Base-by-base conservation (phyloP, 352 stramenopile genomes). In the Thraustotheca clavata region DNA sequence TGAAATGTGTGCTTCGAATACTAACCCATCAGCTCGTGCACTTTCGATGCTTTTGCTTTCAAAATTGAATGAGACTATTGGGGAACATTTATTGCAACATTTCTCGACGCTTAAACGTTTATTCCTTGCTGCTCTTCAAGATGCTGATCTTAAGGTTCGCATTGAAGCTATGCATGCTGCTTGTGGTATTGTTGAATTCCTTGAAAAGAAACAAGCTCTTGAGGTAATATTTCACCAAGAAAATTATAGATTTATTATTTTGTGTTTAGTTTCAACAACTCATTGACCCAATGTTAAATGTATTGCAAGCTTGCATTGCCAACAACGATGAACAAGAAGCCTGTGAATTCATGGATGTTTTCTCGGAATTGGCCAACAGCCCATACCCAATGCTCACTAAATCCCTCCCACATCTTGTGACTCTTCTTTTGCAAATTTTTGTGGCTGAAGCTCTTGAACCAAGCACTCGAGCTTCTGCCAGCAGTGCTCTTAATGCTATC, bases 41-140 rank as follows among this genome's bases (percentile, higher is more conserved):
- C 84, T 98, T 67, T 83, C 77, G 54, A 98, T 98, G 83, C 88
- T 96, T 73, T 71, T 98, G 35, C 77, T 98, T 63, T 77, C 91
- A 69, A 83, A 98, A 71, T 86, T 98, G 68, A 94, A 89, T 20
- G 91, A 98, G 60, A 90, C 87, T 33, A 94, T 98, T 74, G 92
- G 87, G 57, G 88, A 80, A 36, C 71, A 81, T 43, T 74, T 94
- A 31, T 80, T 92, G 76, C 80, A 84, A 41, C 80, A 91, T 71
- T 92, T 94, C 57, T 72, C 68, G 50, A 80, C 88, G 65, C 77
- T 94, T 41, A 94, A 94, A 76, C 67, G 74, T 46, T 70, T 94
- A 16, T 94, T 84, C 65, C 75, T 73, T 12, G 77, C 72, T 27
- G 82, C 71, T 20, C 67, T 94, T 26, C 84, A 93, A 67, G 85